Conservation (phyloP, 352 stramenopile genomes). For the Phytophthora pinifolia region DNA sequence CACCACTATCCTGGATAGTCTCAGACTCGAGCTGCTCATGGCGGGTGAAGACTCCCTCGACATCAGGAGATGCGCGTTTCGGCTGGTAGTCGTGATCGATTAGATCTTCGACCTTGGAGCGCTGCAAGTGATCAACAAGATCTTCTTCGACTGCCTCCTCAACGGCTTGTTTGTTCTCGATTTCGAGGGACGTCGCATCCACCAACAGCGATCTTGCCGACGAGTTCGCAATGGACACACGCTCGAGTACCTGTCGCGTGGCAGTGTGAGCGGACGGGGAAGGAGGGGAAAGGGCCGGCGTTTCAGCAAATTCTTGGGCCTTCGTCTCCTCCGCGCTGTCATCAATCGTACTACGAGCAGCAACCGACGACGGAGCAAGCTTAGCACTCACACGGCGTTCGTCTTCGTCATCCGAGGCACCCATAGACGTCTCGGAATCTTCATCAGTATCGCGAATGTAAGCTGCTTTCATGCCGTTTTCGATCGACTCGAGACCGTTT, state of each 20-base stretch:
- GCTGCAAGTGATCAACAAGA: constrained; percentile 15
- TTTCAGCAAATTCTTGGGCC: constrained; percentile 46
- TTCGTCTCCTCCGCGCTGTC: constrained; percentile 59
- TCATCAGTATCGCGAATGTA: constrained; percentile 33
- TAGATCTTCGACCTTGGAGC: constrained; percentile 16
- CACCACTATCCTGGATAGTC: not conserved
- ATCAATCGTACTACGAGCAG: constrained; percentile 12
- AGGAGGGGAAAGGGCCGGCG: constrained; percentile 41
- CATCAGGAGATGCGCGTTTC: not conserved
- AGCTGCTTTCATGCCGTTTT: constrained; percentile 13
- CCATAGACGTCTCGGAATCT: constrained; percentile 42
- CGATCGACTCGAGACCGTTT: constrained; percentile 2
- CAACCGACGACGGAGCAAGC: not conserved
- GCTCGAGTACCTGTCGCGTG: constrained; percentile 37
- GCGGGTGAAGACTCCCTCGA: constrained; percentile 3
- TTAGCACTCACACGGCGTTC: constrained; percentile 19
- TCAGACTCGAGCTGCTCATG: constrained; percentile 6
- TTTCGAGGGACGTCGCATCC: constrained; percentile 7
- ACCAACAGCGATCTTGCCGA: constrained; percentile 9
- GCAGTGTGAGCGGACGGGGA: constrained; percentile 41
- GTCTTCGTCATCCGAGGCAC: constrained; percentile 37
- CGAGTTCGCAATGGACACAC: constrained; percentile 34
- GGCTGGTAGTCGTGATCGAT: constrained; percentile 15
- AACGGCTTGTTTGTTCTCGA: constrained; percentile 1
- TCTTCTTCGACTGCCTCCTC: constrained; percentile 14